These are phyloP conservation scores for Penicillium flavigenum DNA, from an alignment of 495 filamentous ascomycete genomes.

Conservation along the genomic window DNA sequence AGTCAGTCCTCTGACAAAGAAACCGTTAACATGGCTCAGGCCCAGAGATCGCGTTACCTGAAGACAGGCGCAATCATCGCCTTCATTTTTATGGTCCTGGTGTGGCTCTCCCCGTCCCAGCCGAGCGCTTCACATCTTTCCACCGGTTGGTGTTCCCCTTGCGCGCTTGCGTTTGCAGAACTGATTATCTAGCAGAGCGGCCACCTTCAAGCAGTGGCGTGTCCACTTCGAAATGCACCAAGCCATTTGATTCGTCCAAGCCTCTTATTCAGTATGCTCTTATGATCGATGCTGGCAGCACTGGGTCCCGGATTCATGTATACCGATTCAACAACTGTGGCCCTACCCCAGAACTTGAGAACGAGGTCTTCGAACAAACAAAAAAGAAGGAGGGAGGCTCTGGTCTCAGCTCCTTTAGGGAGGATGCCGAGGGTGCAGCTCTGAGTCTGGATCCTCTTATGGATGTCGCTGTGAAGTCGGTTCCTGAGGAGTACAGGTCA, in stretches of 20 bases:
- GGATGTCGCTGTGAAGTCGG: slow-evolving; percentile 74
- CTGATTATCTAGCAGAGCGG: slow-evolving; percentile 27
- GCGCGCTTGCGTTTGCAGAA: slow-evolving; percentile 2
- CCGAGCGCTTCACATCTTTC: slow-evolving; percentile 37
- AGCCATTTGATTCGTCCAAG: slow-evolving; percentile 77
- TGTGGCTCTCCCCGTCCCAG: slow-evolving; percentile 66
- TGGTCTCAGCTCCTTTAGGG: slow-evolving; percentile 81
- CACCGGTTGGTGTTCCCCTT: slow-evolving; percentile 35
- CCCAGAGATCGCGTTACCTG: slow-evolving; percentile 72
- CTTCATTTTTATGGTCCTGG: slow-evolving; percentile 70
- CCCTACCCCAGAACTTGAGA: slow-evolving; percentile 87
- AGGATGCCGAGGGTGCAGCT: slow-evolving; percentile 82
- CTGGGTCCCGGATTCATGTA: slow-evolving; percentile 95
- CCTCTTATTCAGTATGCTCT: slow-evolving; percentile 94
- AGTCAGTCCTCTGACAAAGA: slow-evolving; percentile 21
- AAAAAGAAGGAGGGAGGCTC: slow-evolving; percentile 72
- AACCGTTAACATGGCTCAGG: slow-evolving; percentile 60
- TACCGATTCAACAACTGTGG: slow-evolving; percentile 99
- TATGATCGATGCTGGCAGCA: slow-evolving; percentile 98
- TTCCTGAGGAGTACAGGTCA: slow-evolving; percentile 81
- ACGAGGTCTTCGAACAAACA: slow-evolving; percentile 88
- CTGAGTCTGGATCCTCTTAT: slow-evolving; percentile 85
- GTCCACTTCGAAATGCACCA: slow-evolving; percentile 63
- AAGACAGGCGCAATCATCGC: slow-evolving; percentile 80
- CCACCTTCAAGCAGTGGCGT: slow-evolving; percentile 23